These are phyloP conservation scores for Leccinum disarticulatum DNA, from an alignment of 768 basidiomycete genomes.

Conservation along the genomic window DNA sequence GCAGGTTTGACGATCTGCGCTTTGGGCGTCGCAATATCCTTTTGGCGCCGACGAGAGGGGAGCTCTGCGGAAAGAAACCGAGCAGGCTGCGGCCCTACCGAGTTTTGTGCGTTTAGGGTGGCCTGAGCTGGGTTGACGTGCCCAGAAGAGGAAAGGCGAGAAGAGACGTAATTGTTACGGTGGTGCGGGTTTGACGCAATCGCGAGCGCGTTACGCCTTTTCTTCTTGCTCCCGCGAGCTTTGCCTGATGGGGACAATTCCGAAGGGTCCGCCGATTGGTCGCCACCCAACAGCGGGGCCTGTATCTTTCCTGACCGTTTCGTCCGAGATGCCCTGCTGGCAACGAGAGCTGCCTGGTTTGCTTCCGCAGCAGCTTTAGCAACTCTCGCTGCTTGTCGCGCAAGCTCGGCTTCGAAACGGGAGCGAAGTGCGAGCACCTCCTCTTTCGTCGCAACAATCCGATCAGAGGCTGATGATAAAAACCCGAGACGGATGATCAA, in stretches of 20 bases:
- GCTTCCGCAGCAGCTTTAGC: constrained; percentile 48
- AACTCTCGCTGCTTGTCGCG: constrained; percentile 62
- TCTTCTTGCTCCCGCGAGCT: constrained; percentile 65
- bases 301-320: constrained; percentile 42
- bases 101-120: constrained; percentile 44
- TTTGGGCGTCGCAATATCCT: constrained; percentile 27
- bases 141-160: constrained; percentile 62
- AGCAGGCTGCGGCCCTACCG: constrained; percentile 59
- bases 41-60: constrained; percentile 44
- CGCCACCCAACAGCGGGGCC: constrained; percentile 31
- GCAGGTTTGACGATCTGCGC: constrained; percentile 51
- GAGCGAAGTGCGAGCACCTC: constrained; percentile 65
- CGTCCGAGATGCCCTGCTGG: constrained; percentile 35
- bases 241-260: constrained; percentile 37
- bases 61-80: constrained; percentile 70
- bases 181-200: constrained; percentile 97
- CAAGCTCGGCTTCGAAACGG: constrained; percentile 73
- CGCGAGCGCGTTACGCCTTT: constrained; percentile 87
- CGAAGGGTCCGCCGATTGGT: constrained; percentile 38
- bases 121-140: constrained; percentile 39
- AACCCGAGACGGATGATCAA: constrained; percentile 27
- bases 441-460: constrained; percentile 64
- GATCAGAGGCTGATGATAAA: constrained; percentile 60
- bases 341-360: constrained; percentile 47
- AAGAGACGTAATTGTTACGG: constrained; percentile 90